A percentile compares a stretch with the other conserved stretches of the same genome.
phyloP scores from a whole-genome alignment of 1,139 yeast genomes.

The Yamadazyma songkhlaensis region DNA sequence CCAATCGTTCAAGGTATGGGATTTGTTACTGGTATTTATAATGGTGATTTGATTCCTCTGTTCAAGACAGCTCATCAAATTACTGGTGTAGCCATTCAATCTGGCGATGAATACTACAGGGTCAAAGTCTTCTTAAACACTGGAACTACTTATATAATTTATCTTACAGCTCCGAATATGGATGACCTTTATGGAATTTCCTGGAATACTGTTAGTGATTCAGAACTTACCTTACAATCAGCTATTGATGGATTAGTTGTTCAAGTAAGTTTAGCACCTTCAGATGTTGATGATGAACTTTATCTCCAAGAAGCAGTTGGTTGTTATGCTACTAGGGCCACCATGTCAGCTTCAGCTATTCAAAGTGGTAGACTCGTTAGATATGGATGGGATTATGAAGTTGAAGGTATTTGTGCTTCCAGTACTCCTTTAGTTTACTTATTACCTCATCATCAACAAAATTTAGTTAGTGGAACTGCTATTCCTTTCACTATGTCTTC shows the following conservation, averaged over 20 bases:
- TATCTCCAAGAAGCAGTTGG: constrained; percentile 36
- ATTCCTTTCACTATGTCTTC: constrained; percentile 49
- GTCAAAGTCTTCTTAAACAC: constrained; percentile 51
- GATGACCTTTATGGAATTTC: too few relatives aligned
- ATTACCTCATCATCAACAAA: constrained; percentile 65
- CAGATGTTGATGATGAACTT: constrained; percentile 17
- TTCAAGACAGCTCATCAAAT: constrained; percentile 3
- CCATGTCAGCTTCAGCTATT: constrained; percentile 20
- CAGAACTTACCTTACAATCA: too few relatives aligned
- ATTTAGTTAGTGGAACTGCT: constrained; percentile 39
- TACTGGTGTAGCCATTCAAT: constrained; percentile 20
- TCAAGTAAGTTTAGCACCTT: constrained; percentile 61
- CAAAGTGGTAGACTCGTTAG: constrained; percentile 27
- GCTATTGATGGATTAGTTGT: constrained; percentile 53
- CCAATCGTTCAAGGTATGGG: constrained; percentile 75
- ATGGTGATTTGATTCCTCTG: constrained; percentile 44
- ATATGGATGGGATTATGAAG: constrained; percentile 51
- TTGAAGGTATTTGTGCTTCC: constrained; percentile 50
- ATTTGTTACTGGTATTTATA: constrained; percentile 61
- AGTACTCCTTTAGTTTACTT: constrained; percentile 60
- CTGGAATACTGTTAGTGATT: too few relatives aligned
- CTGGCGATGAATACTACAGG: constrained; percentile 59
- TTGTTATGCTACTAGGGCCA: constrained; percentile 32
- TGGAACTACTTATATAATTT: constrained; percentile 54
- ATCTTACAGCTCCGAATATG: constrained; percentile 54